A percentile compares a stretch with the other conserved stretches of the same genome.
These are phyloP conservation scores for Botryotinia calthae DNA, from an alignment of 2,329 filamentous ascomycete species.

Conservation along the genomic window DNA sequence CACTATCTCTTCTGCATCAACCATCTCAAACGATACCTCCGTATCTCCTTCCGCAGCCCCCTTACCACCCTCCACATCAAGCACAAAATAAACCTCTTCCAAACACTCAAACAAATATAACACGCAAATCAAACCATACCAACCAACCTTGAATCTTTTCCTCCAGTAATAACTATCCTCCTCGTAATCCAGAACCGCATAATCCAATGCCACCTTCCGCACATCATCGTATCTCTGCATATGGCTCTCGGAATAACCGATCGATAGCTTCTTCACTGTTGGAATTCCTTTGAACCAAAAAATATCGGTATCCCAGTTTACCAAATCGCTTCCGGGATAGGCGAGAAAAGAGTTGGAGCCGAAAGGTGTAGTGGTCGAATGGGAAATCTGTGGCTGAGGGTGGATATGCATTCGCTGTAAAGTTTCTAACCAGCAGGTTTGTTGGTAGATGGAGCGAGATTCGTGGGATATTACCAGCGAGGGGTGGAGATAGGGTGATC, in stretches of 20 bases:
- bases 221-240: background rate
- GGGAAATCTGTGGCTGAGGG: background rate
- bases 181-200: constrained; percentile 14
- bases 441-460: constrained; percentile 8
- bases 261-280: background rate
- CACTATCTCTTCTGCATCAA: constrained; percentile 1
- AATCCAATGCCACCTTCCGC: constrained; percentile 13
- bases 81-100: constrained; percentile 17
- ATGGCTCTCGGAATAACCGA: background rate
- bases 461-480: constrained; percentile 4
- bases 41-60: background rate
- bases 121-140: constrained; percentile 1
- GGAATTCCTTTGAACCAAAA: constrained; percentile 13
- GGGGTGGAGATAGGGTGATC: background rate
- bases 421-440: background rate
- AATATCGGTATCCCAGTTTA: constrained; percentile 6
- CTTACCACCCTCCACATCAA: constrained; percentile 5
- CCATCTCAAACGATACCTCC: background rate
- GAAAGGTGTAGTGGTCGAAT: background rate
- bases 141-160: background rate
- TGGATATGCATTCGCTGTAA: background rate
- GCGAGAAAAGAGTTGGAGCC: background rate
- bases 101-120: constrained; percentile 1
- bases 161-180: background rate
- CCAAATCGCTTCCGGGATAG: background rate